Conservation (phyloP, 1,139 yeast species). For the Saccharomyces pastorianus region DNA sequence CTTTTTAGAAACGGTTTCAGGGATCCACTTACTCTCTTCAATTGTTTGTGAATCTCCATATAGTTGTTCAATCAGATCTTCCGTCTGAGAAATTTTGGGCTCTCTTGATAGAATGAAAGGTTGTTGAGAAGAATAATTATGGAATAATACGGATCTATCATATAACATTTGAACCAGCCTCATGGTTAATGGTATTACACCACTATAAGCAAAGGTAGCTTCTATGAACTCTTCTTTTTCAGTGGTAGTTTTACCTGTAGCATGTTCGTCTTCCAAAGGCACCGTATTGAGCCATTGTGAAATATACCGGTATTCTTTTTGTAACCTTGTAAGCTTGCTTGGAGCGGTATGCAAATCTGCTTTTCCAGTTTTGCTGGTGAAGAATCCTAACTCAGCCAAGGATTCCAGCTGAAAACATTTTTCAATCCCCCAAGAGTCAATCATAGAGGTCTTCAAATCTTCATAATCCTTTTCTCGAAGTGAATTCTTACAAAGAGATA, state of each 20-base stretch:
- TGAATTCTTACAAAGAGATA: slow-evolving; percentile 23
- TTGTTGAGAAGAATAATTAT: slow-evolving; percentile 26
- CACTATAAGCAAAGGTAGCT: slow-evolving; percentile 31
- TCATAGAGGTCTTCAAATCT: slow-evolving; percentile 19
- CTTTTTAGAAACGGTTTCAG: slow-evolving; percentile 14
- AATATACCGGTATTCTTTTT: slow-evolving; percentile 19
- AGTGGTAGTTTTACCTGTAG: slow-evolving; percentile 4
- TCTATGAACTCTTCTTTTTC: slow-evolving; percentile 13
- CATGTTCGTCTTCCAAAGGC: slow-evolving; percentile 18
- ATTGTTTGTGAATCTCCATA: slow-evolving; percentile 16
- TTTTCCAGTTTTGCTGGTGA: slow-evolving; percentile 13
- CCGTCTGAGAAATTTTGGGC: slow-evolving; percentile 19
- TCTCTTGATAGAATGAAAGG: slow-evolving; percentile 26
- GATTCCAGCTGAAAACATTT: slow-evolving; percentile 21
- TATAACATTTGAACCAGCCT: slow-evolving; percentile 26
- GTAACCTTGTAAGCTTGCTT: slow-evolving; percentile 3
- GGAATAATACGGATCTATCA: slow-evolving; percentile 23
- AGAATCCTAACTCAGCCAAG: slow-evolving; percentile 17
- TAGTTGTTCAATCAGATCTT: slow-evolving; percentile 20
- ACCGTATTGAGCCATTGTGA: slow-evolving; percentile 24
- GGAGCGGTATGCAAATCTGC: slow-evolving; percentile 2
- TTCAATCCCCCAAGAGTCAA: slow-evolving; percentile 28
- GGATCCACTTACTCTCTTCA: slow-evolving; percentile 21
- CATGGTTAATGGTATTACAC: slow-evolving; percentile 28
- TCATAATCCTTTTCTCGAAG: slow-evolving; percentile 26